phyloP scores from a whole-genome alignment of 352 stramenopile genomes.

The Phytophthora syringae region DNA sequence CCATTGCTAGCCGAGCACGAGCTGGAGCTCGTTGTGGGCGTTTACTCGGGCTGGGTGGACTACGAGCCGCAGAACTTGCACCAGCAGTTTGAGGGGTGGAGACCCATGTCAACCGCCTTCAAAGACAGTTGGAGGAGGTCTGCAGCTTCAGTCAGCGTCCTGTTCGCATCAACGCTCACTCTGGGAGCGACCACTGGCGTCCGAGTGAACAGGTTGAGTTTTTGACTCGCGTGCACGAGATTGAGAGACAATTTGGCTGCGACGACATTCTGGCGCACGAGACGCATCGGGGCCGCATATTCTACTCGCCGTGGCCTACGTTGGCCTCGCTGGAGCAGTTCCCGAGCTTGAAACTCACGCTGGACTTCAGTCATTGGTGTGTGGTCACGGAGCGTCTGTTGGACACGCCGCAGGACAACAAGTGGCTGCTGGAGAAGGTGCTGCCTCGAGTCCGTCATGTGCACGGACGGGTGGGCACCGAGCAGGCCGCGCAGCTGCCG shows the following conservation, averaged over 20 bases:
- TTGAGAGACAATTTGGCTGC: slow-evolving; percentile 44
- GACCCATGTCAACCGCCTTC: slow-evolving; percentile 49
- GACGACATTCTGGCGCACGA: slow-evolving; percentile 55
- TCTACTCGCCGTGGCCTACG: slow-evolving; percentile 78
- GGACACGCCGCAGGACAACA: slow-evolving; percentile 49
- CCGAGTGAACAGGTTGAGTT: slow-evolving; percentile 54
- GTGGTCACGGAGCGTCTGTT: slow-evolving; percentile 64
- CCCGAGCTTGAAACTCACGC: slow-evolving; percentile 65
- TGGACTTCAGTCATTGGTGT: slow-evolving; percentile 78
- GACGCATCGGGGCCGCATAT: slow-evolving; percentile 69
- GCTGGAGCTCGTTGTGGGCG: slow-evolving; percentile 65
- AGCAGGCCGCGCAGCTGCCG: slow-evolving; percentile 58
- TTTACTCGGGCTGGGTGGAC: slow-evolving; percentile 78
- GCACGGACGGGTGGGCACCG: slow-evolving; percentile 63
- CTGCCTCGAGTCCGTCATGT: slow-evolving; percentile 67
- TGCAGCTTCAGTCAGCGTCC: slow-evolving; percentile 35
- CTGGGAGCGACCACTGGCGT: slow-evolving; percentile 64
- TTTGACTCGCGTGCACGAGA: slow-evolving; percentile 52
- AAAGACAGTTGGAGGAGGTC: slow-evolving; percentile 43
- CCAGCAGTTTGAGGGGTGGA: slow-evolving; percentile 62
- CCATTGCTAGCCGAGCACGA: slow-evolving; percentile 54
- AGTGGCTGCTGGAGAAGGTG: slow-evolving; percentile 57
- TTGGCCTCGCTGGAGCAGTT: slow-evolving; percentile 65
- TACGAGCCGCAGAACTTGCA: slow-evolving; percentile 61
- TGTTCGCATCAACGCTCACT: slow-evolving; percentile 65